These are phyloP conservation scores for Fusarium brachygibbosum DNA, from an alignment of 2,329 filamentous ascomycete species.

Conservation along the genomic window DNA sequence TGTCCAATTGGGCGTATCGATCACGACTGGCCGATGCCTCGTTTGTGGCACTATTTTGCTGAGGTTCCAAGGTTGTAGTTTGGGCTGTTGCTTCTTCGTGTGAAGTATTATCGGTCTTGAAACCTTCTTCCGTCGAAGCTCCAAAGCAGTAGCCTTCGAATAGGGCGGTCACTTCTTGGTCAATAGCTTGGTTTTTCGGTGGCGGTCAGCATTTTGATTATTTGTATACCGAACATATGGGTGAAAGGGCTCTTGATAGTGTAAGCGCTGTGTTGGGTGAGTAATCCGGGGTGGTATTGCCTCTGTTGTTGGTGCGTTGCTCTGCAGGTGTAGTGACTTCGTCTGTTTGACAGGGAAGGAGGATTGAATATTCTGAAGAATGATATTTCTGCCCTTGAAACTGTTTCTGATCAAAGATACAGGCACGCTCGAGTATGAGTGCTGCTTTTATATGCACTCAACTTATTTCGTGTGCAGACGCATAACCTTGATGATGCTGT, in stretches of 20 bases:
- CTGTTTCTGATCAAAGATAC: not conserved
- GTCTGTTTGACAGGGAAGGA: not conserved
- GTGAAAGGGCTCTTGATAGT: too few relatives aligned
- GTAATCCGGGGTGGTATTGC: not conserved
- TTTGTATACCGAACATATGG: too few relatives aligned
- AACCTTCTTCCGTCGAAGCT: not conserved
- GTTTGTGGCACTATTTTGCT: fast-evolving
- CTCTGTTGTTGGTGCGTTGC: not conserved
- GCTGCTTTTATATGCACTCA: not conserved
- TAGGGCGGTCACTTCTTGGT: not conserved
- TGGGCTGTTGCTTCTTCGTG: not conserved
- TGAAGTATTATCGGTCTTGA: not conserved
- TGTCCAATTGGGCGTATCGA: not conserved
- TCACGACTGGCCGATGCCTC: not conserved
- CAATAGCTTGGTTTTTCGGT: not conserved
- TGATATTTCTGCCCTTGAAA: not conserved
- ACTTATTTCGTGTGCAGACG: not conserved
- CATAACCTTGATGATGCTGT: too few relatives aligned
- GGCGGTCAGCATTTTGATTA: not conserved
- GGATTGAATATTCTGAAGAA: too few relatives aligned
- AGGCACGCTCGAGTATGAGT: too few relatives aligned
- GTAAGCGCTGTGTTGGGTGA: too few relatives aligned
- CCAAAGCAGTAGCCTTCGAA: not conserved
- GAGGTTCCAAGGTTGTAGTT: fast-evolving
- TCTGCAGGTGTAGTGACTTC: not conserved